Percentiles rank a stretch among this genome's conserved stretches.
These are phyloP conservation scores for Leptosphaerulina australis DNA, from an alignment of 2,329 filamentous ascomycete species.

Conservation along the genomic window DNA sequence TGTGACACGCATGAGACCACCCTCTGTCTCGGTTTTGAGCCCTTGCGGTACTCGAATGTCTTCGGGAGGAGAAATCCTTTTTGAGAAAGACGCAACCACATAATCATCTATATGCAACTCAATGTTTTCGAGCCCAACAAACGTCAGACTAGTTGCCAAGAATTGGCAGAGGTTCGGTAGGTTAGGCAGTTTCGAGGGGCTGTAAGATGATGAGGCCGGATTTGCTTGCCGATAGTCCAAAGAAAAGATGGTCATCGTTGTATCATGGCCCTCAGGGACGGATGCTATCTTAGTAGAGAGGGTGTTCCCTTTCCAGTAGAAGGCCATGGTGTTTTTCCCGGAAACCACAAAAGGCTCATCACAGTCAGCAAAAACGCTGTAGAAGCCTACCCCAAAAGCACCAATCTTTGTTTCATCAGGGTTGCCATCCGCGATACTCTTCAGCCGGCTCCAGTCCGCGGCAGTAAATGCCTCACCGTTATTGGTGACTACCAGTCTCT, in stretches of 20 bases:
- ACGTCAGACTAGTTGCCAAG: conserved; percentile 90
- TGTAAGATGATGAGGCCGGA: conserved; percentile 44
- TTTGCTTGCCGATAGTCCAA: conserved; percentile 90
- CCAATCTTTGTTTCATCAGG: conserved; percentile 99
- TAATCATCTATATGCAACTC: conserved; percentile 92
- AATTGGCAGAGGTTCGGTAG: conserved; percentile 89
- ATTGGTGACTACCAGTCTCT: conserved; percentile 88
- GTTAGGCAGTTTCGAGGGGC: conserved; percentile 77
- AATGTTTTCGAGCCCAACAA: conserved; percentile 85
- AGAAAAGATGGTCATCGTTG: conserved; percentile 84
- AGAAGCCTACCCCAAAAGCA: conserved; percentile 97
- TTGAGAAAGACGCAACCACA: conserved; percentile 76
- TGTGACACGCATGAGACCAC: conserved; percentile 84
- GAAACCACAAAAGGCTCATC: conserved; percentile 97
- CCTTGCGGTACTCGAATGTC: conserved; percentile 76
- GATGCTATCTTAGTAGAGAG: conserved; percentile 88
- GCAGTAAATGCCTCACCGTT: conserved; percentile 86
- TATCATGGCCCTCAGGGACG: conserved; percentile 69
- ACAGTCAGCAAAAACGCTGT: conserved; percentile 97
- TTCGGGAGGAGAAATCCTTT: conserved; percentile 81
- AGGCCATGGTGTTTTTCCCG: conserved; percentile 91
- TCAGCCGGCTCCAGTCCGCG: conserved; percentile 91
- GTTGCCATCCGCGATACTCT: conserved; percentile 98
- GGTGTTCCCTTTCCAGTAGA: conserved; percentile 99
- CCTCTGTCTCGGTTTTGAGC: conserved; percentile 80